phyloP scores from a whole-genome alignment of 148 eudicot genomes.

The Cornus controversa region DNA sequence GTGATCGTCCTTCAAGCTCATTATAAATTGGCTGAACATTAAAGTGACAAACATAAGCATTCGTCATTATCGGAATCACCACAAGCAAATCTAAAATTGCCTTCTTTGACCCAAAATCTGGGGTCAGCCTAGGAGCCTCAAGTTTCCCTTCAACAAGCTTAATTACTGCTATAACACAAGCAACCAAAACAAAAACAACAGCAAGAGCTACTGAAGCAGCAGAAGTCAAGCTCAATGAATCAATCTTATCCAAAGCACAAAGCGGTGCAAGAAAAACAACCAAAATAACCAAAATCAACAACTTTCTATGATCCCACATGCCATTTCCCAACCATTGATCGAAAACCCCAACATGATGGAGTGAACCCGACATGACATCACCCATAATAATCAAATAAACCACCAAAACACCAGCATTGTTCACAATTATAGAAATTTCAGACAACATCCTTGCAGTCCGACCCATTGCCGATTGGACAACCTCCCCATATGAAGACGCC shows the following conservation, averaged over 20 bases:
- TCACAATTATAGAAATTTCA: conserved; percentile 79
- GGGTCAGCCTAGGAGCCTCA: conserved; percentile 73
- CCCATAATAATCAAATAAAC: conserved; percentile 96
- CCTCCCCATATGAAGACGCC: conserved; percentile 80
- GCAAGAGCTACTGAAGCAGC: conserved; percentile 98
- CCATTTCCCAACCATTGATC: conserved; percentile 87
- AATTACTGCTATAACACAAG: conserved; percentile 54
- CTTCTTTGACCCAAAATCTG: conserved; percentile 77
- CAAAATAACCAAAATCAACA: conserved; percentile 65
- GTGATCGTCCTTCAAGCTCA: conserved; percentile 76
- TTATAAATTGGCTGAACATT: conserved; percentile 95
- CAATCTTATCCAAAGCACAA: conserved; percentile 87
- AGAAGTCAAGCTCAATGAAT: conserved; percentile 83
- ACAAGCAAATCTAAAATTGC: conserved; percentile 88
- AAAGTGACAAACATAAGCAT: conserved; percentile 93
- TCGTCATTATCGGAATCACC: conserved; percentile 92
- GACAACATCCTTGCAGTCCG: conserved; percentile 68
- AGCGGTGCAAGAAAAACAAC: conserved; percentile 76
- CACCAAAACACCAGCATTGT: conserved; percentile 85
- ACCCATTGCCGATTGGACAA: conserved; percentile 79
- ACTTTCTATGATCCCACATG: conserved; percentile 83
- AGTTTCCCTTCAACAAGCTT: conserved; percentile 79
- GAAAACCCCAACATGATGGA: conserved; percentile 72
- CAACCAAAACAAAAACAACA: conserved; percentile 75
- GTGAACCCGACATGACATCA: conserved; percentile 92